Evolutionary conservation across 352 stramenopile genomes (phyloP).

Genomic region (Phytophthora cactorum): DNA sequence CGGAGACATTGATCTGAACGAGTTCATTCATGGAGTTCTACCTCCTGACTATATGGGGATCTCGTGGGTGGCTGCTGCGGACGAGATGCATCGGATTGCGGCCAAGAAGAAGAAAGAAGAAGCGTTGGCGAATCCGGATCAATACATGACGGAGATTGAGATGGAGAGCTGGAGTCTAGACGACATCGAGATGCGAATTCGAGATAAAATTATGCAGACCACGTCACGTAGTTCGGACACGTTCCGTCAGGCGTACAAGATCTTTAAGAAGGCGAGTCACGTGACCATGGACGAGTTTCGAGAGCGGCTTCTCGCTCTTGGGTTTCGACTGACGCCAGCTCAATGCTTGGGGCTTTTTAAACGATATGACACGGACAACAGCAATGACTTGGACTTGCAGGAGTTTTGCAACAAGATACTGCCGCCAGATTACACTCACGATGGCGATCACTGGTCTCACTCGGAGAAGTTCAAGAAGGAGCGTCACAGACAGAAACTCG

Average conservation of each 20-base stretch:
- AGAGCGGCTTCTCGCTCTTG: conserved; percentile 68
- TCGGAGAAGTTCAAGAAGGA: conserved; percentile 64
- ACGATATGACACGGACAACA: conserved; percentile 80
- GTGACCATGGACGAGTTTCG: conserved; percentile 80
- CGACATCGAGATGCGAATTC: conserved; percentile 78
- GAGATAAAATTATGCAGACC: conserved; percentile 83
- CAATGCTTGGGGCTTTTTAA: conserved; percentile 72
- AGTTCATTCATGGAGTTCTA: conserved; percentile 83
- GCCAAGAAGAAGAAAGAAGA: conserved; percentile 59
- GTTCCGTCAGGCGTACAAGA: conserved; percentile 81
- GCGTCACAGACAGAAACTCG: conserved; percentile 50
- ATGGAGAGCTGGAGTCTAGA: conserved; percentile 81
- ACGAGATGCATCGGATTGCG: conserved; percentile 72
- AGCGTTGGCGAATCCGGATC: conserved; percentile 52
- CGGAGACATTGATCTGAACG: conserved; percentile 79
- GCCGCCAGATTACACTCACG: conserved; percentile 78
- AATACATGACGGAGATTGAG: conserved; percentile 81
- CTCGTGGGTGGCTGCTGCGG: conserved; percentile 79
- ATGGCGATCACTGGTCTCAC: conserved; percentile 81
- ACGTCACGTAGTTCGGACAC: conserved; percentile 83
- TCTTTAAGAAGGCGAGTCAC: conserved; percentile 82
- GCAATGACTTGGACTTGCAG: conserved; percentile 81
- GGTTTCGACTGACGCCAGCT: conserved; percentile 68
- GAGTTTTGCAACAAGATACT: conserved; percentile 85
- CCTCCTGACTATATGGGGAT: conserved; percentile 75